Base-by-base conservation (phyloP, 2,329 filamentous ascomycete species). In the Exutisphaerella laricina region DNA sequence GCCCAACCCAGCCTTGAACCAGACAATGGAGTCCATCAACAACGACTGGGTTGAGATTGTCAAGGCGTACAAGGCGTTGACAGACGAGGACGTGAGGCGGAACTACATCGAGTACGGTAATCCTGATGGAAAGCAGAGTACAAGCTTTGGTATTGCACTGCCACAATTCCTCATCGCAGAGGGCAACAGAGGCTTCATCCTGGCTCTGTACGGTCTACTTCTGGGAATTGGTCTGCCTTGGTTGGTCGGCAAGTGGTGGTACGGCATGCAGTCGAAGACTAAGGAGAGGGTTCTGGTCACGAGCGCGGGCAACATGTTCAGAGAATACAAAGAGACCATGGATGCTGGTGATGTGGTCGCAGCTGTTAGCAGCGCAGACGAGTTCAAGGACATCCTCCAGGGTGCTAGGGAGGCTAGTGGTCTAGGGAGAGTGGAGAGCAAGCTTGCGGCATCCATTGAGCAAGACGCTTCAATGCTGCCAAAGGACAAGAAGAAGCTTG, bases 161-260 rank as follows among this genome's bases (percentile, higher is more conserved):
- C 92, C 92, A 33, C 84, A 92, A 64, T 87, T 92, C 67, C 88
- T 98, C 58, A 78, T 98, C 42, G 85, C 86, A 10, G 88, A 96
- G 55, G 90, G 89, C 42, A 94, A 92, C 65, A 90, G 89, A 54
- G 97, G 96, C 72, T 97, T 94, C 61, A 85, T 98, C 41, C 74
- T 98, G 48, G 73, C 96, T 44, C 77, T 96, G 51, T 98, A 98
- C 65, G 89, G 88, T 26, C 68, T 84, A 23, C 76, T 97, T 28
- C 80, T 98, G 39, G 92, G 90, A 42, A 86, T 97, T 49, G 71
- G 96, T 47, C 73, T 98, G 39, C 92, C 92, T 2, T 98, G 94
- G 65, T 73, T 92, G 35, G 90, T 98, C 43, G 92, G 92, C 35
- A 88, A 85, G 46, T 98, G 92, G 92, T 98, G 92, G 92, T 98